These are phyloP conservation scores for Yamadazyma kanchanaburiensis DNA, from an alignment of 1,139 yeast genomes.

Conservation along the genomic window DNA sequence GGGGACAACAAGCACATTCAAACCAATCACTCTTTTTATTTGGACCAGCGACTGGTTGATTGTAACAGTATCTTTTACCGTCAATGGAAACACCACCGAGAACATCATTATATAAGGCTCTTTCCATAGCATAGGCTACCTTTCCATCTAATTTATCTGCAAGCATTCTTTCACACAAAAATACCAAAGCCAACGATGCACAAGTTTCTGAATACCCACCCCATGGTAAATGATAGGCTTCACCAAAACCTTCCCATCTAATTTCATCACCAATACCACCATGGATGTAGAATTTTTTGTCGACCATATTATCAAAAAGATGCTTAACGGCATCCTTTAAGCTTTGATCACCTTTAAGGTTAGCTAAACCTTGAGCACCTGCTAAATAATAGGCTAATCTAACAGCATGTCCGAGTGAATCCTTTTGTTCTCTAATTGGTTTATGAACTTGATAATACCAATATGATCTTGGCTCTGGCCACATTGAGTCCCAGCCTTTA, in stretches of 20 bases:
- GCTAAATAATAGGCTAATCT: constrained; percentile 15
- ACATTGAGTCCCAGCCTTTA: constrained; percentile 5
- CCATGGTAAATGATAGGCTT: constrained; percentile 17
- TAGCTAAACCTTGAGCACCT: constrained; percentile 16
- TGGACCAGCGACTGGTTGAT: constrained; percentile 15
- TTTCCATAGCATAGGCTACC: constrained; percentile 14
- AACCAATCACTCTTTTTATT: constrained; percentile 17
- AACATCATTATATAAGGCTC: constrained; percentile 16
- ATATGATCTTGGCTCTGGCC: constrained; percentile 16
- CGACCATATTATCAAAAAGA: constrained; percentile 18
- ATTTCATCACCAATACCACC: constrained; percentile 20
- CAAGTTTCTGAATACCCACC: constrained; percentile 21
- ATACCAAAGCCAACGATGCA: constrained; percentile 17
- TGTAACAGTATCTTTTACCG: constrained; percentile 15
- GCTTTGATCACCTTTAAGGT: constrained; percentile 10
- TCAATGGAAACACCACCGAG: constrained; percentile 16
- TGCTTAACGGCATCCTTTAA: constrained; percentile 12
- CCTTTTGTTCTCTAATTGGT: constrained; percentile 10
- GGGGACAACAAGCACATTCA: constrained; percentile 20
- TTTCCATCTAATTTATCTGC: constrained; percentile 9
- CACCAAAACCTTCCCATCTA: constrained; percentile 21
- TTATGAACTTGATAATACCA: constrained; percentile 18
- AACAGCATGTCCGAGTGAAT: constrained; percentile 16
- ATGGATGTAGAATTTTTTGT: constrained; percentile 17
- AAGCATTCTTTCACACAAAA: constrained; percentile 13